These are phyloP conservation scores for Mycena rebaudengoi DNA, from an alignment of 768 basidiomycete genomes.

Conservation along the genomic window DNA sequence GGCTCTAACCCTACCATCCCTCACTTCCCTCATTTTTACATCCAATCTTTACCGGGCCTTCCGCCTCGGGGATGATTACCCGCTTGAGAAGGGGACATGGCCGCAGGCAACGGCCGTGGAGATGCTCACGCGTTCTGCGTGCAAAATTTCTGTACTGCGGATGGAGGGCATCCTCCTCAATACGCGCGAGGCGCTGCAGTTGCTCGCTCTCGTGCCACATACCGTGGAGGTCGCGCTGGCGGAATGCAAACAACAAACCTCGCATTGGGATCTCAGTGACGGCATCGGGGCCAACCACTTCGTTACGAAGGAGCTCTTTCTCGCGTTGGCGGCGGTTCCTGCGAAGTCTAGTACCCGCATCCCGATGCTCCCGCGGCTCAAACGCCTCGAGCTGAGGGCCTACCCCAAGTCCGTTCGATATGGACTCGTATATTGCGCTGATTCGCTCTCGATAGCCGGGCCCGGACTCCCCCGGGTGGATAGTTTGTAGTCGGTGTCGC, in stretches of 20 bases:
- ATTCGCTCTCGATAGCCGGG: conserved; percentile 1
- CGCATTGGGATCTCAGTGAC: background rate
- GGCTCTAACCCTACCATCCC: background rate
- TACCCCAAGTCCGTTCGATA: background rate
- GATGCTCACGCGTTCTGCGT: background rate
- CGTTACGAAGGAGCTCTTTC: background rate
- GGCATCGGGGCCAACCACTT: conserved; percentile 2
- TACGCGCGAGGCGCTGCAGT: background rate
- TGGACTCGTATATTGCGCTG: background rate
- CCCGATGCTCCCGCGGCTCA: conserved; percentile 1
- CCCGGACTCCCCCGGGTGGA: background rate
- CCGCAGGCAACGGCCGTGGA: background rate
- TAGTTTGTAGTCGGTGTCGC: no score
- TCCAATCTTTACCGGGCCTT: background rate
- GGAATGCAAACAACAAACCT: background rate
- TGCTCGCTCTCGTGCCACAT: conserved; percentile 1
- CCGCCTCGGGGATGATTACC: background rate
- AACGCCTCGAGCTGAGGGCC: background rate
- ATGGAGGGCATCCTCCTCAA: background rate
- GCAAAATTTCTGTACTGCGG: background rate
- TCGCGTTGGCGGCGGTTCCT: background rate
- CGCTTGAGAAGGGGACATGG: background rate
- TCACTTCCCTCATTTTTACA: background rate
- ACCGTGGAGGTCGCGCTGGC: background rate
- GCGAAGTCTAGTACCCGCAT: background rate